Evolutionary conservation across 495 filamentous ascomycete species (phyloP).

Genomic region (Aspergillus sparsus): DNA sequence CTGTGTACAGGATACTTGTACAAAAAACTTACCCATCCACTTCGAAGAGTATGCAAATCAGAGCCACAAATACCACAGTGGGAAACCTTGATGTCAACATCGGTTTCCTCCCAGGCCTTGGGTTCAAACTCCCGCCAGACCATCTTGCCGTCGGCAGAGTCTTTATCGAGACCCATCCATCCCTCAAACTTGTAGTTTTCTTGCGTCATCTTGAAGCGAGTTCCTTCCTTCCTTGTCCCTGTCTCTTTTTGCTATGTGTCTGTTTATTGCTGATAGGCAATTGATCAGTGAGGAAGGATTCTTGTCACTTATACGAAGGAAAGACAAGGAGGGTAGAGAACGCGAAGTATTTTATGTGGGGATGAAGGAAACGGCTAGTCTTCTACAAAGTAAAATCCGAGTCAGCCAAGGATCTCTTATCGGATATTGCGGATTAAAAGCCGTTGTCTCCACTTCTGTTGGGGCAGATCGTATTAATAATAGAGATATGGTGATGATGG

Average conservation of each 20-base stretch:
- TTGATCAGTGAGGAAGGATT: too few species aligned
- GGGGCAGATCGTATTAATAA: too few species aligned
- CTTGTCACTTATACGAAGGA: too few species aligned
- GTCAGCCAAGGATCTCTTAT: neutral
- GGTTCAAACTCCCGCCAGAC: conserved; percentile 74
- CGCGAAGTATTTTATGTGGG: too few species aligned
- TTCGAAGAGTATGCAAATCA: conserved; percentile 73
- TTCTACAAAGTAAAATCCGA: neutral
- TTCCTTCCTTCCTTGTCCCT: neutral
- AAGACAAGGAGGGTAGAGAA: too few species aligned
- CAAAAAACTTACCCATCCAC: conserved; percentile 61
- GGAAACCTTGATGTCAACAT: conserved; percentile 58
- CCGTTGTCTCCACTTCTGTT: too few species aligned
- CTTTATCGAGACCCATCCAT: conserved; percentile 70
- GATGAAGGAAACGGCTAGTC: too few species aligned
- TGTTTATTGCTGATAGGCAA: neutral
- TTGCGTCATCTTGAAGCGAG: conserved; percentile 34
- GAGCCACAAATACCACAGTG: conserved; percentile 51
- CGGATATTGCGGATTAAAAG: neutral
- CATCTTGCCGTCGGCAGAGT: conserved; percentile 72
- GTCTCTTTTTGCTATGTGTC: neutral
- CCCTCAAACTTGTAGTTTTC: conserved; percentile 70
- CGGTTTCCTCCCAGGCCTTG: conserved; percentile 78
- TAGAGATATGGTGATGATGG: too few species aligned
- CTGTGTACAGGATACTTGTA: too few species aligned